These are phyloP conservation scores for Cunninghamia lanceolata DNA, from an alignment of 75 land plant species.

Conservation along the genomic window DNA sequence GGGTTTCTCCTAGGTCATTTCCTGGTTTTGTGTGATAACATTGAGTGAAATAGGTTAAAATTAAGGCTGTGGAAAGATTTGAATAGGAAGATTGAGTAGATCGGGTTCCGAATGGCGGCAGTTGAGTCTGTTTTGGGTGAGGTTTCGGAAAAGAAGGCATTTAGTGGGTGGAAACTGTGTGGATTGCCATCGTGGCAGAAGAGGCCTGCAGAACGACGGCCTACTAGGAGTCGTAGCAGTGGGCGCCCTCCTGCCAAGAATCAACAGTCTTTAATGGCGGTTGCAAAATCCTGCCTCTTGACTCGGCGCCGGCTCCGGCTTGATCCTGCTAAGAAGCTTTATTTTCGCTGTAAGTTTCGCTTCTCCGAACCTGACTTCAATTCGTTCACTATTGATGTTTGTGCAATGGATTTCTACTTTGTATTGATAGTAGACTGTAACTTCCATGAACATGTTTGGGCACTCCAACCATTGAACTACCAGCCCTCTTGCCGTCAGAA, in stretches of 20 bases:
- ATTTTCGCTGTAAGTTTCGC: constrained; percentile 64
- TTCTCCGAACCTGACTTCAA: background rate
- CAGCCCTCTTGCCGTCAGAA: no score
- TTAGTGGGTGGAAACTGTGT: background rate
- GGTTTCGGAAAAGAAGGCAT: background rate
- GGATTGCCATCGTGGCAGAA: constrained; percentile 1
- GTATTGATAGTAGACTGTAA: background rate
- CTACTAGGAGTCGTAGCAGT: background rate
- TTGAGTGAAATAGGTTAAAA: background rate
- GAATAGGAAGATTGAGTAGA: background rate
- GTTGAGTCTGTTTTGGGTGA: background rate
- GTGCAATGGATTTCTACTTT: background rate
- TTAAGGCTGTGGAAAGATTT: background rate
- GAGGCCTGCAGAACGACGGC: constrained; percentile 3
- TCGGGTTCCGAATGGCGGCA: background rate
- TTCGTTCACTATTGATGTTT: background rate
- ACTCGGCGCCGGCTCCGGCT: constrained; percentile 60
- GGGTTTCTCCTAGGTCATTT: background rate
- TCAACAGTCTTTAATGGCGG: background rate
- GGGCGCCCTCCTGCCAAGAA: constrained; percentile 1
- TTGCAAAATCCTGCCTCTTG: constrained; percentile 58
- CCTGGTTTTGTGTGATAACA: background rate
- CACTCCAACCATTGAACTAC: no score
- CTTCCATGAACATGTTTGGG: background rate
- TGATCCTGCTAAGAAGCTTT: constrained; percentile 72